phyloP scores from a whole-genome alignment of 306 rosid species.

The Cucurbita moschata region DNA sequence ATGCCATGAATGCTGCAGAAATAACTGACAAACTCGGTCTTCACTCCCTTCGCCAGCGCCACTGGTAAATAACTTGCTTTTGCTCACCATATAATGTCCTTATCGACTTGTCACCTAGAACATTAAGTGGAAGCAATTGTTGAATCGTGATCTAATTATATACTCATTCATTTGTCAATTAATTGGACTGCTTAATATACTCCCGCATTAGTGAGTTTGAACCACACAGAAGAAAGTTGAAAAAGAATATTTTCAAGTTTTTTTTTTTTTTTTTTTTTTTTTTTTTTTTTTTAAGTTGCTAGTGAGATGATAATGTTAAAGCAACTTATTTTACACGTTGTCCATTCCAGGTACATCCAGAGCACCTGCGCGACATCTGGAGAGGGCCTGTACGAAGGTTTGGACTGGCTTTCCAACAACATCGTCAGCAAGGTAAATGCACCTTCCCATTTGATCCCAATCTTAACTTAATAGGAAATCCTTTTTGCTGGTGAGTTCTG shows the following conservation, averaged over 20 bases:
- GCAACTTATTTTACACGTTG: constrained; percentile 12
- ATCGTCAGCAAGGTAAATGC: constrained; percentile 76
- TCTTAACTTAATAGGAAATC: background rate
- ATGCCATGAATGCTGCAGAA: constrained; percentile 99
- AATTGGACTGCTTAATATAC: background rate
- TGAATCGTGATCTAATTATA: background rate
- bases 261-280: no score
- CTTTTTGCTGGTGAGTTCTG: background rate
- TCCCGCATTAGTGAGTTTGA: background rate
- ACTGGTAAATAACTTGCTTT: constrained; percentile 45
- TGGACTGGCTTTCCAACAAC: constrained; percentile 92
- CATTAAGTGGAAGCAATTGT: background rate
- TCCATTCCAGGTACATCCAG: constrained; percentile 80
- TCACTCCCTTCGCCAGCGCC: constrained; percentile 95
- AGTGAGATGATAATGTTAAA: background rate
- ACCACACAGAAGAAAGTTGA: background rate
- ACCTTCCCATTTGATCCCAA: background rate
- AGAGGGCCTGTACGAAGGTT: constrained; percentile 94
- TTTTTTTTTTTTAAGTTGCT: background rate
- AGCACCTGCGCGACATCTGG: constrained; percentile 99
- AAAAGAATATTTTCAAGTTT: background rate
- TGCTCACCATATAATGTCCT: background rate
- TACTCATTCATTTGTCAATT: background rate
- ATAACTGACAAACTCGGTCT: constrained; percentile 94
- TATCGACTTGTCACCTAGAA: background rate